Base-by-base conservation (phyloP, 2,329 filamentous ascomycete genomes). In the Paecilomyces formosus region DNA sequence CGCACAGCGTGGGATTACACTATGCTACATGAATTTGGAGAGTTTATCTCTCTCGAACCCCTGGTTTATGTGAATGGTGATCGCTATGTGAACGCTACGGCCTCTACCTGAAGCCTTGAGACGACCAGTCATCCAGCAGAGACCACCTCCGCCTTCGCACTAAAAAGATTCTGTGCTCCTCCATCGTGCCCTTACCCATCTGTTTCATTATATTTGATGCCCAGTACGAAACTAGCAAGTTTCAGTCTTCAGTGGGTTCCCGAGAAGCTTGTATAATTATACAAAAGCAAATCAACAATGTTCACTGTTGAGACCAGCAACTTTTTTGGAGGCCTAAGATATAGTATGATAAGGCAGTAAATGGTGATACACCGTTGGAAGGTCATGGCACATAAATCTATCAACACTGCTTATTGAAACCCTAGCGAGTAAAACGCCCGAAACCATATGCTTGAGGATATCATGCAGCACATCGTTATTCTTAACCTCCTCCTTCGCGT, bases 401-500 rank as follows among this genome's bases (percentile, higher is more conserved):
- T 45, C 15, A 18, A 3, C 13, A n/a, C 39, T n/a, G 39, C 39
- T 45, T 45, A 21, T 45, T 45, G 39, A 45, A 45, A n/a, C 39
- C 39, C 18, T 45, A 11, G 18, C 39, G 18, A 45, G 18, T 45
- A 18, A 18, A 45, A 45, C 39, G 39, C 39, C 39, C 15, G n/a
- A 21, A 9, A 45, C 39, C 39, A 45, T 18, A 45, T 45, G 35
- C 35, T 13, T n/a, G 26, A 55, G 35, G 45, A 45, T 33, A 54
- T 55, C 33, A 55, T 15, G 22, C 18, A 22, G n/a, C 13, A 39
- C 21, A 39, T 26, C 22, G 50, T 55, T 56, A 52, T 58, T 33
- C 8, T n/a, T 59, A 67, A 28, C 56, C 62, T 52, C 60, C 63
- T 2, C 63, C 72, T 30, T 90, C 88, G 74, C 92, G 82, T 64